These are phyloP conservation scores for Wickerhamomyces rabaulensis DNA, from an alignment of 805 yeast species.

Conservation along the genomic window DNA sequence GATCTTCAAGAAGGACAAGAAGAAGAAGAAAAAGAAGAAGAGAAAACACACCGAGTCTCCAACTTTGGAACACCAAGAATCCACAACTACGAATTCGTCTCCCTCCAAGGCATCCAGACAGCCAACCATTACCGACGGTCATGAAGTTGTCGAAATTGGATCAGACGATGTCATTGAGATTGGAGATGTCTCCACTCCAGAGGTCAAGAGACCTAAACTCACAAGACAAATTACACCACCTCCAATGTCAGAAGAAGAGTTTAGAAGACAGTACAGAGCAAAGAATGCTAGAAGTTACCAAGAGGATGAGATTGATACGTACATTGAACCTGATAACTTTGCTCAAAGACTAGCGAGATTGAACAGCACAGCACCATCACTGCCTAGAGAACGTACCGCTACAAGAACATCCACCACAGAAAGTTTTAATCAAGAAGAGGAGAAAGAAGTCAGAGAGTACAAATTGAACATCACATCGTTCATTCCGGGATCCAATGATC, in stretches of 20 bases:
- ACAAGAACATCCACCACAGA: background rate
- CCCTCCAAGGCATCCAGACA: too few species aligned
- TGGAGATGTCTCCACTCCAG: background rate
- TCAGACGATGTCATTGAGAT: slow-evolving; percentile 2
- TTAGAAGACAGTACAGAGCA: background rate
- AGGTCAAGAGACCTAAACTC: background rate
- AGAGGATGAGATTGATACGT: background rate
- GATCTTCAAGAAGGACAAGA: slow-evolving; percentile 9
- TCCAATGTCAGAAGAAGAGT: slow-evolving; percentile 13
- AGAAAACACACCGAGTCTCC: background rate
- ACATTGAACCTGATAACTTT: background rate
- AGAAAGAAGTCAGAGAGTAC: slow-evolving; percentile 4
- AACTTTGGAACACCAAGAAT: background rate
- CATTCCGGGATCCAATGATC: slow-evolving; percentile 17
- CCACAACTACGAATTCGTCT: background rate
- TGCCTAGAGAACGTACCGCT: background rate
- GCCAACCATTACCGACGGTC: background rate
- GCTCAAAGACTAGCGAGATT: slow-evolving; percentile 1
- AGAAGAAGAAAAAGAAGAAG: slow-evolving; percentile 16
- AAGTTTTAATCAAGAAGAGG: background rate
- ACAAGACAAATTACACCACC: slow-evolving; percentile 14
- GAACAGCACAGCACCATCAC: background rate
- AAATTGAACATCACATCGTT: slow-evolving; percentile 11
- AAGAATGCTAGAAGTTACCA: background rate
- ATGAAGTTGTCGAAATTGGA: background rate